These are phyloP conservation scores for Eucalyptus melliodora DNA, from an alignment of 345 rosid genomes.

Conservation along the genomic window DNA sequence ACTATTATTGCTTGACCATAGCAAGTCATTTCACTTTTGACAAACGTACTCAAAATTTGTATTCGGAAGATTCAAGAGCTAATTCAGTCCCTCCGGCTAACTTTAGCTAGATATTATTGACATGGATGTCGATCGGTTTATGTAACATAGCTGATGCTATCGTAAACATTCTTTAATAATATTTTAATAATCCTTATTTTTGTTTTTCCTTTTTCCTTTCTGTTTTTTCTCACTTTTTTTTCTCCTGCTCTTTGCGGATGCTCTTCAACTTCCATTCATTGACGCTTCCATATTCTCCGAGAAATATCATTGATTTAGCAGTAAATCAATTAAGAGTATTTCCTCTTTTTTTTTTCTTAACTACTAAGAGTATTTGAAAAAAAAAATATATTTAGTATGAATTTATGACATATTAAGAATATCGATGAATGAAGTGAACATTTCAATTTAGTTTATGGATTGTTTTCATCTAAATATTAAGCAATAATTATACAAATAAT, in stretches of 20 bases:
- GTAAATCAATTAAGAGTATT: background rate
- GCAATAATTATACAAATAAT: no score
- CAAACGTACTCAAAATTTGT: no score
- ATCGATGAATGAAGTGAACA: background rate
- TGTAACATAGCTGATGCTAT: fast-evolving
- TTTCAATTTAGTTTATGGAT: background rate
- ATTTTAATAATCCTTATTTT: background rate
- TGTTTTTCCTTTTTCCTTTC: background rate
- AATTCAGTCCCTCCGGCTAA: fast-evolving
- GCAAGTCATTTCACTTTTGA: no score
- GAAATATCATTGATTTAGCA: background rate
- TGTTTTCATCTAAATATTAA: background rate
- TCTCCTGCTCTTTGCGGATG: background rate
- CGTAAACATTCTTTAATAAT: no score
- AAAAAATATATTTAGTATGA: background rate
- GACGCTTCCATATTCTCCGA: background rate
- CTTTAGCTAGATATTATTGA: fast-evolving
- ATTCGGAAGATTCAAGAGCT: fast-evolving
- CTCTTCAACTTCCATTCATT: background rate
- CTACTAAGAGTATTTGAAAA: background rate
- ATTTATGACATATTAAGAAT: background rate
- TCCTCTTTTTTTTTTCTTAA: no score
- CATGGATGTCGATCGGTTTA: fast-evolving
- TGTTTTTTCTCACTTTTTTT: background rate
- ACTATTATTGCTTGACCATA: no score